Percentiles rank a stretch among this genome's conserved stretches.
These are phyloP conservation scores for Geotrichum ghanense DNA, from an alignment of 805 yeast species.

Conservation along the genomic window DNA sequence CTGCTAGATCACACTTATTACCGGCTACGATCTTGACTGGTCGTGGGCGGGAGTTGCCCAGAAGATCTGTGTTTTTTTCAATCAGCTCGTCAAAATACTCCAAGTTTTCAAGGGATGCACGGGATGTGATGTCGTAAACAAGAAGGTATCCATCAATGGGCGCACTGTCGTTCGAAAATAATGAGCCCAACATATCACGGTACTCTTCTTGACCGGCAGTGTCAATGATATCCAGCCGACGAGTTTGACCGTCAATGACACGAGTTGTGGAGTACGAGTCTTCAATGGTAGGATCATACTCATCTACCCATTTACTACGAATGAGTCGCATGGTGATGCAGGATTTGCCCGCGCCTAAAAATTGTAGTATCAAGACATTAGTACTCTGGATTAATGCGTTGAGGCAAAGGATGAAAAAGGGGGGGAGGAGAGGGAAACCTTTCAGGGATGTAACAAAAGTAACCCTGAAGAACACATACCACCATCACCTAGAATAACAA, in stretches of 20 bases:
- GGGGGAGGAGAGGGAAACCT: too few relatives aligned
- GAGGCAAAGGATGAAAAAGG: too few relatives aligned
- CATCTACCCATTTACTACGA: constrained; percentile 26
- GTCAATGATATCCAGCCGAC: constrained; percentile 50
- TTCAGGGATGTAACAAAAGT: too few relatives aligned
- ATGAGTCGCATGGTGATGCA: constrained; percentile 26
- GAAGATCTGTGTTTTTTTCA: constrained; percentile 54
- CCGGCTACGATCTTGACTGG: constrained; percentile 67
- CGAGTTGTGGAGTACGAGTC: constrained; percentile 24
- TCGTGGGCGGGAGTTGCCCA: constrained; percentile 27
- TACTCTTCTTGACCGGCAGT: constrained; percentile 78
- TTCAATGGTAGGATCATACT: constrained; percentile 26
- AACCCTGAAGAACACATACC: constrained; percentile 15
- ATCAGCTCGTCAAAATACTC: constrained; percentile 25
- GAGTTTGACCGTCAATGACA: constrained; percentile 35
- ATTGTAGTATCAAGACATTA: too few relatives aligned
- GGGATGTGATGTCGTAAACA: constrained; percentile 25
- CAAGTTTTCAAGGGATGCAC: constrained; percentile 20
- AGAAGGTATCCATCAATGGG: constrained; percentile 23
- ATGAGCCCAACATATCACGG: constrained; percentile 42
- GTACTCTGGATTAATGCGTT: not conserved
- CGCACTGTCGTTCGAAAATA: constrained; percentile 17
- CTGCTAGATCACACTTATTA: constrained; percentile 52
- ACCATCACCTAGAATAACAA: constrained; percentile 25
- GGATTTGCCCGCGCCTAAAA: constrained; percentile 18